Evolutionary conservation across 768 basidiomycete species (phyloP), one percentile per base, ranked within the genome.

Genomic region (Lentinus brumalis): DNA sequence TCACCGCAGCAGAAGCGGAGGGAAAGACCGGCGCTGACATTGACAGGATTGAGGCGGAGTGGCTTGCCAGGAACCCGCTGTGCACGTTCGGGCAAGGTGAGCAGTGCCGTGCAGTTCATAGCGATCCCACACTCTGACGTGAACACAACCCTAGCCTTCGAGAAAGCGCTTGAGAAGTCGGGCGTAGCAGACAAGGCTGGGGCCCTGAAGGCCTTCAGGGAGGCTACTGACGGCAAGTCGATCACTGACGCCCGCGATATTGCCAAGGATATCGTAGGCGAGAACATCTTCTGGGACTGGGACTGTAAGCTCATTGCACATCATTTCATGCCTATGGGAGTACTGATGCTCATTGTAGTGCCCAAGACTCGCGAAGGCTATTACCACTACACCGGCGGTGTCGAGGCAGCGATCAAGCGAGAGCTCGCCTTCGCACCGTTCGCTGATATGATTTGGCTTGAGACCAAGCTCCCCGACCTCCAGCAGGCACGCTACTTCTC

Each of bases 331-430:
- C 41, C 12, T 1, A 21, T 26, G 14, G 32, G 30, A 5, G 8
- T 4, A 38, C 41, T 41, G 4, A 21, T 8, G 45, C 15, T 7
- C 6, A 15, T 35, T 45, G 9, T 63, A 93, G 92, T 88, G 49
- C 92, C 94, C 6, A 85, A 92, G 31, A 97, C 94, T 0, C 83
- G 87, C 30, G 94, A 96, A 78, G 95, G 95, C 14, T 96, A 93
- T 73, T 92, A 96, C 68, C 93, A 93, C 72, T 92, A 88, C 66
- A 86, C 86, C 31, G 86, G 92, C 8, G 94, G 94, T 14, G 75
- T 94, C 50, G 87, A 89, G 67, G 82, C 90, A 6, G 95, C 94
- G 11, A 84, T 94, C 70, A 88, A 89, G 67, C 89, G 94, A 39
- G 85, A 86, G 3, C 78, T 88, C 61, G 83, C 85, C 21, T 97